Conservation (phyloP, 768 basidiomycete species). For the Lactarius sanguifluus region DNA sequence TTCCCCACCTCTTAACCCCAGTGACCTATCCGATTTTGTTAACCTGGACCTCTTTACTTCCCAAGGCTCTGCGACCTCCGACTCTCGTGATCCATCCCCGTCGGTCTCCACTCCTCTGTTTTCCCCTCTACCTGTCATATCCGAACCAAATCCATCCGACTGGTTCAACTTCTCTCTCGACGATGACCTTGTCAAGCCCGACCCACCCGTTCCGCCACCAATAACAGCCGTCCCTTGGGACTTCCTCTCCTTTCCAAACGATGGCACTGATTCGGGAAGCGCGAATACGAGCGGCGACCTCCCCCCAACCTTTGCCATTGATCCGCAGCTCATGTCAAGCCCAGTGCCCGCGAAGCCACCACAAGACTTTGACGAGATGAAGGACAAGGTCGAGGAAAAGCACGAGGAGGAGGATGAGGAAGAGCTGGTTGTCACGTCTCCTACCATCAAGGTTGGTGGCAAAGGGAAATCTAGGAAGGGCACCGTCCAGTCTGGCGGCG, state of each 20-base stretch:
- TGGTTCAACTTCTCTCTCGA: slow-evolving; percentile 36
- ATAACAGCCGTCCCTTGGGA: slow-evolving; percentile 38
- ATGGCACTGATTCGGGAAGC: slow-evolving; percentile 31
- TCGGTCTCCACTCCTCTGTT: slow-evolving; percentile 26
- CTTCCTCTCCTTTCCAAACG: slow-evolving; percentile 41
- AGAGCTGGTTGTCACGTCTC: slow-evolving; percentile 24
- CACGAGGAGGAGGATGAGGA: slow-evolving; percentile 40
- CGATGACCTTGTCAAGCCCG: slow-evolving; percentile 36
- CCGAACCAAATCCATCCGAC: slow-evolving; percentile 22
- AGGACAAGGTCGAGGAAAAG: slow-evolving; percentile 36
- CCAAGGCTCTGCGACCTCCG: slow-evolving; percentile 22
- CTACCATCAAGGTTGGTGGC: slow-evolving; percentile 38
- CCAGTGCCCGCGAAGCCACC: slow-evolving; percentile 46
- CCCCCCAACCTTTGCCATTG: slow-evolving; percentile 51
- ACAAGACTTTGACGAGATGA: slow-evolving; percentile 43
- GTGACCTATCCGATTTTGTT: slow-evolving; percentile 29
- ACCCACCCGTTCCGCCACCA: slow-evolving; percentile 33
- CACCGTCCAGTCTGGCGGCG: slow-evolving; percentile 71
- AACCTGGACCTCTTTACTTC: slow-evolving; percentile 28
- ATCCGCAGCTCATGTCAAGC: slow-evolving; percentile 75
- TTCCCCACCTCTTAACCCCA: slow-evolving; percentile 10
- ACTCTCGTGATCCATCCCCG: slow-evolving; percentile 29
- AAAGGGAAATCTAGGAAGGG: slow-evolving; percentile 65
- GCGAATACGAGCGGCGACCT: slow-evolving; percentile 24
- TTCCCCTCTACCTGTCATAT: slow-evolving; percentile 27